phyloP scores from a whole-genome alignment of 2,329 filamentous ascomycete species.

The Pleurostoma richardsiae region DNA sequence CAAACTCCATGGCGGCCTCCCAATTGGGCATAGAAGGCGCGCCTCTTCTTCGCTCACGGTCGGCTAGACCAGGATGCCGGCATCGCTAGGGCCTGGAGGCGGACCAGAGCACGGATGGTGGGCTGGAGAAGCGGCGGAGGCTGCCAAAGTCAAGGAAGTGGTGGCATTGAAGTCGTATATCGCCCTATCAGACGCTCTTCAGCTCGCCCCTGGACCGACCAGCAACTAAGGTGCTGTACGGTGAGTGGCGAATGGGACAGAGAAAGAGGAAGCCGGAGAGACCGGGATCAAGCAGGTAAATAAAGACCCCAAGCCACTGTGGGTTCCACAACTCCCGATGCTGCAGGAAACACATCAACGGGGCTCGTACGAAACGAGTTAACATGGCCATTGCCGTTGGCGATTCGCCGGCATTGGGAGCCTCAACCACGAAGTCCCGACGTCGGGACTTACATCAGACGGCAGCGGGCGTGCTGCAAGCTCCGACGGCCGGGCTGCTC shows the following conservation, averaged over 20 bases:
- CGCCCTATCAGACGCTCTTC: conserved; percentile 11
- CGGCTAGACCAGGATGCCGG: neutral
- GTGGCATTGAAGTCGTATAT: conserved; percentile 4
- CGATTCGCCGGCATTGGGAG: too few species aligned
- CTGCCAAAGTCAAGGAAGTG: neutral
- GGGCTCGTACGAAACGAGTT: too few species aligned
- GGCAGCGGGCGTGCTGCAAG: too few species aligned
- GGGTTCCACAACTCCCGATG: conserved; percentile 3
- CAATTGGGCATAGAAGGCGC: neutral
- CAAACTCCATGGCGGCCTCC: neutral
- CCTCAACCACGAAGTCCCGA: too few species aligned
- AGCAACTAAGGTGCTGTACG: conserved; percentile 1
- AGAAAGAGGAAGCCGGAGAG: neutral
- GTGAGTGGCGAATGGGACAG: conserved; percentile 6
- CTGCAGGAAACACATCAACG: too few species aligned
- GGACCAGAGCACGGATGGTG: neutral
- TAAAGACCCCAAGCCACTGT: conserved; percentile 1
- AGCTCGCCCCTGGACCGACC: neutral
- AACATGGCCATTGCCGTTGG: too few species aligned
- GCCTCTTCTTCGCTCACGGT: neutral
- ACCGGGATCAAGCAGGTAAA: conserved; percentile 1
- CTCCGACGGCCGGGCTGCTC: too few species aligned
- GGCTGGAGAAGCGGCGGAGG: neutral
- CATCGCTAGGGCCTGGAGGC: neutral
- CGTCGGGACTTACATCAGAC: too few species aligned